A percentile compares a stretch with the other conserved stretches of the same genome.
Conservation (phyloP, 148 eudicot genomes). For the Vaccinium darrowii region DNA sequence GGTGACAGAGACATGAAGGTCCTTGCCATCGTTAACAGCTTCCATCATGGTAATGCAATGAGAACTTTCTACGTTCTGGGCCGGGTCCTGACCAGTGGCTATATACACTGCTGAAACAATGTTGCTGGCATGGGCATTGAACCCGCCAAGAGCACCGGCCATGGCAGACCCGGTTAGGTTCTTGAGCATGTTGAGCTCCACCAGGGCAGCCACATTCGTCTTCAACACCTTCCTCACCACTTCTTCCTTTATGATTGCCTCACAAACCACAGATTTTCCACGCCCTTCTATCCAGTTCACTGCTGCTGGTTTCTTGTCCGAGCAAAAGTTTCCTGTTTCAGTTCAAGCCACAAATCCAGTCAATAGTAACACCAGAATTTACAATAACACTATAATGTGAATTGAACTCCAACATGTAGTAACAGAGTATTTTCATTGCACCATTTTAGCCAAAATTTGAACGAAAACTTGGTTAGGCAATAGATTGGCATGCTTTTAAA, state of each 20-base stretch:
- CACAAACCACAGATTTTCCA: constrained; percentile 47
- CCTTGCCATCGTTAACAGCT: constrained; percentile 43
- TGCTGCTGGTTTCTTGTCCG: constrained; percentile 53
- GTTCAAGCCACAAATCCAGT: background rate
- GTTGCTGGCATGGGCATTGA: constrained; percentile 50
- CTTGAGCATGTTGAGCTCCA: constrained; percentile 58
- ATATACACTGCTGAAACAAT: constrained; percentile 43
- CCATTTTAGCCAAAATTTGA: background rate
- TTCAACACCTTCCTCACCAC: constrained; percentile 44
- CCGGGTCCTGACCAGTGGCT: constrained; percentile 54
- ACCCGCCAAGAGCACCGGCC: constrained; percentile 54
- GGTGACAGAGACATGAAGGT: constrained; percentile 50
- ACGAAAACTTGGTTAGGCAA: background rate
- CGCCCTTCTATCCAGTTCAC: constrained; percentile 54
- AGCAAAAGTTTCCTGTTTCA: constrained; percentile 43
- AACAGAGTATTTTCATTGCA: background rate
- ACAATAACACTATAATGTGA: background rate
- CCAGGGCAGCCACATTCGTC: constrained; percentile 37
- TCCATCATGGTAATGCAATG: constrained; percentile 57
- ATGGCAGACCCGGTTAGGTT: constrained; percentile 48
- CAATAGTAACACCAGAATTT: background rate
- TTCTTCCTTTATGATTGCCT: constrained; percentile 43
- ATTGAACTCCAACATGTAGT: background rate
- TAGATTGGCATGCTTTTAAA: too few relatives aligned
- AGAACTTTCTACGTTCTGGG: constrained; percentile 51